These are phyloP conservation scores for Cadophora malorum DNA, from an alignment of 2,329 filamentous ascomycete species.

Conservation along the genomic window DNA sequence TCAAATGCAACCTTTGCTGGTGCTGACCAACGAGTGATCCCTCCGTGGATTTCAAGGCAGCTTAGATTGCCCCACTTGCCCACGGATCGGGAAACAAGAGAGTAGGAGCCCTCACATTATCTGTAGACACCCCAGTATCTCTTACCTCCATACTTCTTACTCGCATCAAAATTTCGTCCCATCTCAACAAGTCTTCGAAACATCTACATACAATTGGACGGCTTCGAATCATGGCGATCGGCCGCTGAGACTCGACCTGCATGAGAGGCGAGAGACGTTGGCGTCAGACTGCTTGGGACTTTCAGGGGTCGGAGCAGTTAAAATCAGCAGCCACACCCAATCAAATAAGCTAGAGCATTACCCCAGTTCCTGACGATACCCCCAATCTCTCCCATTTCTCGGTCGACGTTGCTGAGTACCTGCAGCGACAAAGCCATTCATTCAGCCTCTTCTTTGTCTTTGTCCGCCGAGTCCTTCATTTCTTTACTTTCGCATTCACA, in stretches of 20 bases:
- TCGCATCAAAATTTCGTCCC: background rate
- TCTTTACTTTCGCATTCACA: background rate
- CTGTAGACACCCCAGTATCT: background rate
- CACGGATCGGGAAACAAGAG: background rate
- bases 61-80: background rate
- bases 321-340: slow-evolving; percentile 4
- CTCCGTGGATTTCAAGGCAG: background rate
- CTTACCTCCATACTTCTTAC: background rate
- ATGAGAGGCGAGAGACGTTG: background rate
- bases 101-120: background rate
- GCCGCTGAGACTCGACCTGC: slow-evolving; percentile 20
- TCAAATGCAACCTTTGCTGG: background rate
- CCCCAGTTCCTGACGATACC: slow-evolving; percentile 9
- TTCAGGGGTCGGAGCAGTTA: slow-evolving; percentile 17
- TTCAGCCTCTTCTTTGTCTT: background rate
- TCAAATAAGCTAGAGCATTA: slow-evolving; percentile 12
- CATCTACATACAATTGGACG: background rate
- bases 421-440: background rate
- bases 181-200: slow-evolving; percentile 11
- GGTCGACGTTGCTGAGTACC: background rate
- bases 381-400: background rate
- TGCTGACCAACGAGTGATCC: slow-evolving; percentile 7
- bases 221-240: slow-evolving; percentile 12
- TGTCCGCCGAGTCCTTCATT: slow-evolving; percentile 16
- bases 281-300: slow-evolving; percentile 4